A percentile compares a stretch with the other conserved stretches of the same genome.
phyloP scores from a whole-genome alignment of 306 rosid genomes.

The Sicyos edulis region DNA sequence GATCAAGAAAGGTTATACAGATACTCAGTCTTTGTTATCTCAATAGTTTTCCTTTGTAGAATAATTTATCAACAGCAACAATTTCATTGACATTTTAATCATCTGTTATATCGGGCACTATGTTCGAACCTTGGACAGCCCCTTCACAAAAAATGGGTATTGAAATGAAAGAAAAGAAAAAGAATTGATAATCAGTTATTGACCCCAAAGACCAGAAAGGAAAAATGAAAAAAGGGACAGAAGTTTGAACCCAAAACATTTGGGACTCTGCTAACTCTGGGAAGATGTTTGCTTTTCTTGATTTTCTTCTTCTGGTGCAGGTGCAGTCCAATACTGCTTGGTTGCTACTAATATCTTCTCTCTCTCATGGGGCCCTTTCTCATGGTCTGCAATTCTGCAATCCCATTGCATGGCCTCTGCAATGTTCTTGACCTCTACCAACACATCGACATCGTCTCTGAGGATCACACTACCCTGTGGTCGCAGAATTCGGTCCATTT shows the following conservation, averaged over 20 bases:
- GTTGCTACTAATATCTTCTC: conserved; percentile 60
- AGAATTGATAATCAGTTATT: background rate
- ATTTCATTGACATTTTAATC: background rate
- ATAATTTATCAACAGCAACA: background rate
- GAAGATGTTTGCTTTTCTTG: conserved; percentile 22
- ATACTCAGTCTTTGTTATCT: background rate
- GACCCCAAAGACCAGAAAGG: background rate
- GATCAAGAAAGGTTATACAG: background rate
- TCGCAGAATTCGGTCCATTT: conserved; percentile 82
- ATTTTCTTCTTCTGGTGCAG: conserved; percentile 28
- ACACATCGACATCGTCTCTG: conserved; percentile 69
- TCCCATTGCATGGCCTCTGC: conserved; percentile 63
- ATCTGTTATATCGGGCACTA: background rate
- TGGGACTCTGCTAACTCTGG: conserved; percentile 17
- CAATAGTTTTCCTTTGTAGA: background rate
- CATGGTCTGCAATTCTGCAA: conserved; percentile 63
- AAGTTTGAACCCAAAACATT: background rate
- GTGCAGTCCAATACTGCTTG: conserved; percentile 74
- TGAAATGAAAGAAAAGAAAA: background rate
- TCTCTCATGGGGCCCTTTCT: conserved; percentile 56
- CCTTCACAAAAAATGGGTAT: conserved; percentile 8
- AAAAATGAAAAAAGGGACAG: background rate
- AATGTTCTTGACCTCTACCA: conserved; percentile 51
- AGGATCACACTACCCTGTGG: conserved; percentile 66
- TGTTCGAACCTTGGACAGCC: background rate